phyloP scores from a whole-genome alignment of 2,329 filamentous ascomycete species.

The Aspergillus niger region DNA sequence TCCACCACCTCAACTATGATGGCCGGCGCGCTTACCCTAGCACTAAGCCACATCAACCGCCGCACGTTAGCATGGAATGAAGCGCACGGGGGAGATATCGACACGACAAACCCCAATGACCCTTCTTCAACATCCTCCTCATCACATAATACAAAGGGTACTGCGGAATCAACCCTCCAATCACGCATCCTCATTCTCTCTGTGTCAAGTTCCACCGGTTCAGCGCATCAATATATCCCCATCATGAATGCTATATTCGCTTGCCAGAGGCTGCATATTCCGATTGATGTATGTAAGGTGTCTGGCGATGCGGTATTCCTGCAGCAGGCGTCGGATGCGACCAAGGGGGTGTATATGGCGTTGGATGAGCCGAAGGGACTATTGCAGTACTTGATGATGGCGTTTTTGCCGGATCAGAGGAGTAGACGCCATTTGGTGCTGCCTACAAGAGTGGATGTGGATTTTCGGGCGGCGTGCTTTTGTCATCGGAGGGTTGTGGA shows the following conservation, averaged over 20 bases:
- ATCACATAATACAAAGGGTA: conserved; percentile 25
- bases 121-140: background rate
- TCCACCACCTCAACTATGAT: conserved; percentile 77
- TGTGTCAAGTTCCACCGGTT: conserved; percentile 84
- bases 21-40: conserved; percentile 85
- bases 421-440: conserved; percentile 68
- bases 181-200: conserved; percentile 87
- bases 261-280: conserved; percentile 81
- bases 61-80: conserved; percentile 66
- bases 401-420: conserved; percentile 74
- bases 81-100: conserved; percentile 52
- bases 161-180: conserved; percentile 51
- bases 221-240: conserved; percentile 89
- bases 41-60: conserved; percentile 88
- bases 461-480: conserved; percentile 98
- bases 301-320: conserved; percentile 86
- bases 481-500: conserved; percentile 91
- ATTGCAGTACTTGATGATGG: conserved; percentile 92
- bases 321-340: conserved; percentile 82
- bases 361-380: conserved; percentile 68
- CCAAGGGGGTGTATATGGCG: conserved; percentile 69
- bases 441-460: conserved; percentile 81
- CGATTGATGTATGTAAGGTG: conserved; percentile 88
- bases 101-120: conserved; percentile 24
- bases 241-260: conserved; percentile 99